Evolutionary conservation across 2,329 filamentous ascomycete species (phyloP).

Genomic region (Fusarium tricinctum): DNA sequence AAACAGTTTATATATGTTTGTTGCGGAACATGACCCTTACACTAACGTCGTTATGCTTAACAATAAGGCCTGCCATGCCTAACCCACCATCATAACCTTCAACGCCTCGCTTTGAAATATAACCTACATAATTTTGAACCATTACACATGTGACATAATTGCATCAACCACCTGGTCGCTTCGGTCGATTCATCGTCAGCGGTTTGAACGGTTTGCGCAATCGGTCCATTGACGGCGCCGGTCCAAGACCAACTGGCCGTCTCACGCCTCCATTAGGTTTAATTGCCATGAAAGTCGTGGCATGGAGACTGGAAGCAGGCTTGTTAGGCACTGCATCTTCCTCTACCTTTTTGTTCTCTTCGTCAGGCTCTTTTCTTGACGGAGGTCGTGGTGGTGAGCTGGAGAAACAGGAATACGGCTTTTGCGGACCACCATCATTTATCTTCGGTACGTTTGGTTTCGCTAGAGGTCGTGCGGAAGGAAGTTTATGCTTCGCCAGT

Average conservation of each 20-base stretch:
- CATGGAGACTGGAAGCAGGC: slow-evolving; percentile 63
- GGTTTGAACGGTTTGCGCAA: slow-evolving; percentile 70
- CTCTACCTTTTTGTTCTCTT: slow-evolving; percentile 45
- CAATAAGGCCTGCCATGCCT: slow-evolving; percentile 30
- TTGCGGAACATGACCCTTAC: slow-evolving; percentile 7
- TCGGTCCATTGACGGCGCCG: slow-evolving; percentile 64
- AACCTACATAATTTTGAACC: slow-evolving; percentile 5
- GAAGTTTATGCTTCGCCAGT: slow-evolving; percentile 59
- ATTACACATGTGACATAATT: slow-evolving; percentile 12
- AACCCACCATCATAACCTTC: slow-evolving; percentile 3
- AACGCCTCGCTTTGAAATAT: slow-evolving; percentile 26
- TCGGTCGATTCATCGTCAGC: slow-evolving; percentile 64
- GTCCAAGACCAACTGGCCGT: slow-evolving; percentile 61
- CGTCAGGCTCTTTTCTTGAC: slow-evolving; percentile 41
- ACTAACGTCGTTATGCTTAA: slow-evolving; percentile 45
- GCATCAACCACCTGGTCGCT: slow-evolving; percentile 43
- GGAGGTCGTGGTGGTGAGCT: slow-evolving; percentile 65
- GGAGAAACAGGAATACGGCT: slow-evolving; percentile 70
- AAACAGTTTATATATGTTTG: slow-evolving; percentile 29
- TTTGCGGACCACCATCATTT: slow-evolving; percentile 50
- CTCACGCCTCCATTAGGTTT: slow-evolving; percentile 58
- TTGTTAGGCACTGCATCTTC: slow-evolving; percentile 50
- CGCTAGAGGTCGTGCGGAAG: slow-evolving; percentile 53
- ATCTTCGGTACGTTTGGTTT: slow-evolving; percentile 52
- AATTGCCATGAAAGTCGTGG: slow-evolving; percentile 63